Evolutionary conservation across 2,329 filamentous ascomycete species (phyloP), one percentile per base, ranked within the genome.

Genomic region (Cordyceps farinosa): DNA sequence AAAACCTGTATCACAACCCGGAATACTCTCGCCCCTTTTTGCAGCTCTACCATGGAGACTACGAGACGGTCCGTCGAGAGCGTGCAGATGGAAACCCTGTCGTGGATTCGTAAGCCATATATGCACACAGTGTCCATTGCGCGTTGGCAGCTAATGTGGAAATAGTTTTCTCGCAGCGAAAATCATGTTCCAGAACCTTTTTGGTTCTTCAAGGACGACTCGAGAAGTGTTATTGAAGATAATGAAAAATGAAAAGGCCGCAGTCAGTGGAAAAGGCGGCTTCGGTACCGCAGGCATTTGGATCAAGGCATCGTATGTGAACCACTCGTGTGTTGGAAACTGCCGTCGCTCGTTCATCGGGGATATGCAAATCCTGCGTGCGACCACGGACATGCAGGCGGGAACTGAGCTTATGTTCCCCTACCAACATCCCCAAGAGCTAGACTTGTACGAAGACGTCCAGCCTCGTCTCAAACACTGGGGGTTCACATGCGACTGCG

Each of bases 291-390:
- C 65, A 38, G 82, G 82, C 1, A 62, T 85, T 13, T 87, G 83
- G 82, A 63, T 72, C 2, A 64, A 74, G 1, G 79, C 81, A 3
- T 82, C 83, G 0, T 73, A 75, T 61, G 78, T 84, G 66, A 86
- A 87, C 63, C 83, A 86, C 65, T 77, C 75, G 11, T 87, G 84
- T 68, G 22, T 76, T 5, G 69, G 69, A 10, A 86, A 84, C 66
- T 77, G 76, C 22, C 65, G 63, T 0, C 79, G 79, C 17, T 70
- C 77, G 1, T 85, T 84, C 67, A 82, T 86, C 44, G 82, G 83
- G 3, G 82, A 87, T 66, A 77, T 86, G 73, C 74, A 78, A 65
- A 75, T 85, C 8, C 57, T 85, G 29, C 79, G 81, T 8, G 83
- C 83, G 0, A 70, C 76, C 0, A 67, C 67, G 10, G 76, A 82